Base-by-base conservation (phyloP, 768 basidiomycete species). In the Tephrocybe sp. region DNA sequence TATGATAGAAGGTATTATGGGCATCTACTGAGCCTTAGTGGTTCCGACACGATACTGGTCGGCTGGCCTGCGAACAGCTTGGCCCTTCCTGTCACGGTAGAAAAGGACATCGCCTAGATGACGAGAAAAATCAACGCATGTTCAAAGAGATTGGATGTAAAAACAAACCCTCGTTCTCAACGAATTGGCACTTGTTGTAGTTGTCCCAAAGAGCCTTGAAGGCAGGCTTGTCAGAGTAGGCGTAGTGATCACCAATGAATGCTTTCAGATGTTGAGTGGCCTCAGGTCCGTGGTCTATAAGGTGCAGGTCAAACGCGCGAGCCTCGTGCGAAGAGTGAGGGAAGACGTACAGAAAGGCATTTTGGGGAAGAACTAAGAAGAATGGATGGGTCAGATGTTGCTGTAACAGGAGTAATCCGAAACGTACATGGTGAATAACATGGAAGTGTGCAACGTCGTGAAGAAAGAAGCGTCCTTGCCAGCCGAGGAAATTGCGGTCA, bases 391-490 rank as follows among this genome's bases (percentile, higher is more conserved):
- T 20, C 20, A 32, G 37, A 4, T 4, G 11, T 4, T 0, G n/a
- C 14, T 23, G 18, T 21, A 7, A 7, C 11, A 7, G 34, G 15
- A 15, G 34, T 26, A n/a, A n/a, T n/a, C 34, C 43, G 8, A 9
- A 33, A 28, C 73, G 37, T 62, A 77, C 78, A 59, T 84, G 83
- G 58, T 85, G 83, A 38, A 83, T 68, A 50, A 84, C 82, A 62
- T 86, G 83, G 59, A 68, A 82, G 59, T 83, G 82, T 3, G 81
- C 79, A 11, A 85, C 79, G 53, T 81, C 79, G 59, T 84, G 83
- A 14, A 85, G 70, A 72, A 84, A 85, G 69, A 84, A 84, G 20
- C 79, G 73, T 2, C 84, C 84, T 61, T 80, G 77, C 80, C 79
- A 83, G 15, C 83, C 82, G 11, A 85, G 69, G 63, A 85, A 79